Evolutionary conservation across 2,329 filamentous ascomycete species (phyloP).

Genomic region (Podosphaera fusca): DNA sequence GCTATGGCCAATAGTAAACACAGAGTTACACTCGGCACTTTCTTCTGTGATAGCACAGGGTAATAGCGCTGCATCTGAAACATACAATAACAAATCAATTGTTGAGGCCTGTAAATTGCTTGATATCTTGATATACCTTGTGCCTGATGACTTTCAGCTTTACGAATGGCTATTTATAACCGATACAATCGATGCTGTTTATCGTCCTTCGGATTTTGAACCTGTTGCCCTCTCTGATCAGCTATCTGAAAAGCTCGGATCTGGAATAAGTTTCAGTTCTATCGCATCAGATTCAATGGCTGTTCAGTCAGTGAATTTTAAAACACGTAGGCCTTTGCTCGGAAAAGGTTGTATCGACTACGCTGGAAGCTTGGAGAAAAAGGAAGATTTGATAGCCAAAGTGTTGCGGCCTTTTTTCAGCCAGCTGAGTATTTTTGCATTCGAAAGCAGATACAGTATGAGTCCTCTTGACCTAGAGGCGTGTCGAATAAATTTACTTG

Average conservation of each 20-base stretch:
- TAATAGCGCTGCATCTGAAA: slow-evolving; percentile 38
- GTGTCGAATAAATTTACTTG: slow-evolving; percentile 40
- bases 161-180: slow-evolving; percentile 95
- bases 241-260: slow-evolving; percentile 48
- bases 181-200: slow-evolving; percentile 89
- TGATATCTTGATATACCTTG: slow-evolving; percentile 64
- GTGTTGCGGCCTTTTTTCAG: slow-evolving; percentile 75
- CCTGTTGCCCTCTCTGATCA: slow-evolving; percentile 65
- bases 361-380: slow-evolving; percentile 32
- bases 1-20: slow-evolving; percentile 76
- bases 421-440: slow-evolving; percentile 76
- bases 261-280: slow-evolving; percentile 8
- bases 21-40: slow-evolving; percentile 61
- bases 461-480: slow-evolving; percentile 39
- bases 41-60: slow-evolving; percentile 48
- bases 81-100: slow-evolving; percentile 53
- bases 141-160: slow-evolving; percentile 92
- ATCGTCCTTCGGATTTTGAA: slow-evolving; percentile 46
- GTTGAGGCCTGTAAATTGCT: slow-evolving; percentile 87
- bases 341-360: slow-evolving; percentile 25
- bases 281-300: slow-evolving; percentile 8
- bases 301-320: slow-evolving; percentile 9
- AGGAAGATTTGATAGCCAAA: slow-evolving; percentile 48
- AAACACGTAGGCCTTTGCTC: slow-evolving; percentile 19
- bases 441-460: slow-evolving; percentile 84